Evolutionary conservation across 208 protist genomes (phyloP), one percentile per base, ranked within the genome.

Genomic region (Leishmania tropica): DNA sequence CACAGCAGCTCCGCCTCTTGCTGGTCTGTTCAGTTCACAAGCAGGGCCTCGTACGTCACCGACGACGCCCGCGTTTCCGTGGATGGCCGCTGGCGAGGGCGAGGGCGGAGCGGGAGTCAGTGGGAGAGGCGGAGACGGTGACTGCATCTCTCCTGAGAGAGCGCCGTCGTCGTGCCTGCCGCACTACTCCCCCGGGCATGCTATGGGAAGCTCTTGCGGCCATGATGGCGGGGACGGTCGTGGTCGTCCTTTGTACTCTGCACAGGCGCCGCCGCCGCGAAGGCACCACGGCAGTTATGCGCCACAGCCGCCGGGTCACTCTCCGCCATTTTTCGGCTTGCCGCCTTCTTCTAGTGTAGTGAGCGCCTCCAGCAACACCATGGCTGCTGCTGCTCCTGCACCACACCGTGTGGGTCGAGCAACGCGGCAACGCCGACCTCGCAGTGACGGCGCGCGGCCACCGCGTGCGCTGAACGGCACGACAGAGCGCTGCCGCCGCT

Each of bases 401-500:
- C 45, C 70, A n/a, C 13, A 31, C 40, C 65, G 37, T 72, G 37
- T 24, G 65, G 40, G 31, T 17, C 42, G 70, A 51, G 45, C 40
- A 51, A 19, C 45, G 70, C 70, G 70, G 70, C 70, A 54, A 51
- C 70, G 45, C 70, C 70, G 31, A 21, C 42, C 45, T 31, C 70
- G 31, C 24, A 13, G 54, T 11, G 37, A 45, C 56, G 37, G 75
- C 8, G 56, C 75, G 37, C 56, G 56, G 40, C 15, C 56, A 53
- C 56, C 75, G 67, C 80, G 81, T 60, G 40, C 62, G 74, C 65
- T 88, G 28, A 85, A 68, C 47, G 81, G 77, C 40, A 81, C 76
- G 53, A 88, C 85, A 56, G 85, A 83, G 81, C 86, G 86, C 42
- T 87, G 86, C 56, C 86, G 81, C 4, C 86, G 75, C 45, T 89